Percentiles rank a stretch among this genome's conserved stretches.
phyloP scores from a whole-genome alignment of 805 yeast species.

The Peterozyma toletana region DNA sequence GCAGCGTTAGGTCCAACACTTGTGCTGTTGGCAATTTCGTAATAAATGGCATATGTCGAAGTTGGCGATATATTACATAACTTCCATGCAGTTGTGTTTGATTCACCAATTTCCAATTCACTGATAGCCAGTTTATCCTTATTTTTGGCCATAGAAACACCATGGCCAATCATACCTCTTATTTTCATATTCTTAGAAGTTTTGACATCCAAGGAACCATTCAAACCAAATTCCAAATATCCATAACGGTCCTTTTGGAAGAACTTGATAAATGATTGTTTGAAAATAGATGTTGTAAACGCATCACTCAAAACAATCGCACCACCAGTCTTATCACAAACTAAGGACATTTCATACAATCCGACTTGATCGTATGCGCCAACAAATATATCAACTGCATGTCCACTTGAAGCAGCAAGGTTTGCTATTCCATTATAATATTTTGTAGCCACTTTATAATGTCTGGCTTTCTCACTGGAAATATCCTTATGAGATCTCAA shows the following conservation, averaged over 20 bases:
- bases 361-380: slow-evolving; percentile 71
- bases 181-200: slow-evolving; percentile 42
- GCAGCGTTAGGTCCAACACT: slow-evolving; percentile 23
- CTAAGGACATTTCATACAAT: slow-evolving; percentile 54
- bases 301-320: slow-evolving; percentile 55
- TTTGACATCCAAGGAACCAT: slow-evolving; percentile 53
- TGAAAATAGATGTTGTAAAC: slow-evolving; percentile 60
- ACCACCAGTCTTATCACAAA: slow-evolving; percentile 57
- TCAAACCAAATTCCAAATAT: slow-evolving; percentile 44
- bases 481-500: slow-evolving; percentile 63
- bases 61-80: slow-evolving; percentile 47
- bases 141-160: slow-evolving; percentile 30
- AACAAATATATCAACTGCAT: slow-evolving; percentile 48
- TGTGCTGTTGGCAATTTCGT: slow-evolving; percentile 33
- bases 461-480: slow-evolving; percentile 32
- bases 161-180: slow-evolving; percentile 60
- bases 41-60: slow-evolving; percentile 51
- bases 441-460: slow-evolving; percentile 33
- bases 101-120: slow-evolving; percentile 35
- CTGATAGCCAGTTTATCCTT: slow-evolving; percentile 25
- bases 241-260: slow-evolving; percentile 31
- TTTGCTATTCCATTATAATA: slow-evolving; percentile 46
- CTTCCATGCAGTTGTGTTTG: slow-evolving; percentile 54
- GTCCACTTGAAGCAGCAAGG: slow-evolving; percentile 39
- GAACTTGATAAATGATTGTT: slow-evolving; percentile 53